Conservation (phyloP, 805 yeast species). For the Yarrowia divulgata region DNA sequence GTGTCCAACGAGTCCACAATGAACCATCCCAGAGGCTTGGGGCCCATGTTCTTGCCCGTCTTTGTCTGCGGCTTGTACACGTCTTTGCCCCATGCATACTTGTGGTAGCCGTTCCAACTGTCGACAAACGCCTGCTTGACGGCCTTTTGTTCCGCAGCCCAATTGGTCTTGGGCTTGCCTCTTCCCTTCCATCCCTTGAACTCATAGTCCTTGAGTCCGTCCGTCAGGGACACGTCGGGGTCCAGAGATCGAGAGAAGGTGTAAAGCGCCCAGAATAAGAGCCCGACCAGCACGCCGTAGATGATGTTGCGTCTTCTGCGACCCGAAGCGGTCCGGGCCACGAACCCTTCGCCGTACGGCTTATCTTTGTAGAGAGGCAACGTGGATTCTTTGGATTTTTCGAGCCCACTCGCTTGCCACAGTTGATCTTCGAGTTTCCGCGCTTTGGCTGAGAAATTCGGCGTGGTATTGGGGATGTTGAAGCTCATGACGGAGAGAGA, state of each 20-base stretch:
- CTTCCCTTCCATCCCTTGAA: slow-evolving; percentile 41
- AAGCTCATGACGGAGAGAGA: slow-evolving; percentile 39
- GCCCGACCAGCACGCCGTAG: slow-evolving; percentile 49
- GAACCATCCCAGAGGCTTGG: slow-evolving; percentile 88
- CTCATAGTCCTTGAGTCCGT: slow-evolving; percentile 38
- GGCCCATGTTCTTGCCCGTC: slow-evolving; percentile 75
- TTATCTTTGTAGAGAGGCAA: slow-evolving; percentile 64
- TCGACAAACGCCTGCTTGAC: slow-evolving; percentile 74
- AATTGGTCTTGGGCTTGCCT: slow-evolving; percentile 44
- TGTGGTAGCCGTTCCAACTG: slow-evolving; percentile 78
- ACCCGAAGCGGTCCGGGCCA: neutral
- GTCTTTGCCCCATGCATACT: slow-evolving; percentile 85
- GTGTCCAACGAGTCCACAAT: slow-evolving; percentile 89
- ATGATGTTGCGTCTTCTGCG: slow-evolving; percentile 52
- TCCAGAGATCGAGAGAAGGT: slow-evolving; percentile 45
- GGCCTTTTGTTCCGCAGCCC: slow-evolving; percentile 61
- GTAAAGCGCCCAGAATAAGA: slow-evolving; percentile 56
- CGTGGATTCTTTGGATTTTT: slow-evolving; percentile 40
- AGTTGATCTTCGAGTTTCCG: slow-evolving; percentile 40
- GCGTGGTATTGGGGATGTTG: slow-evolving; percentile 40
- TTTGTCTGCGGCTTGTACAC: slow-evolving; percentile 73
- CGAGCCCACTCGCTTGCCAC: slow-evolving; percentile 41
- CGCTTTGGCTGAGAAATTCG: slow-evolving; percentile 39
- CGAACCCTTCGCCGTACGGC: slow-evolving; percentile 48
- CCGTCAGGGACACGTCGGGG: slow-evolving; percentile 5